Evolutionary conservation across 441 rosid genomes (phyloP).

Genomic region (Pelargonium cotyledonis): DNA sequence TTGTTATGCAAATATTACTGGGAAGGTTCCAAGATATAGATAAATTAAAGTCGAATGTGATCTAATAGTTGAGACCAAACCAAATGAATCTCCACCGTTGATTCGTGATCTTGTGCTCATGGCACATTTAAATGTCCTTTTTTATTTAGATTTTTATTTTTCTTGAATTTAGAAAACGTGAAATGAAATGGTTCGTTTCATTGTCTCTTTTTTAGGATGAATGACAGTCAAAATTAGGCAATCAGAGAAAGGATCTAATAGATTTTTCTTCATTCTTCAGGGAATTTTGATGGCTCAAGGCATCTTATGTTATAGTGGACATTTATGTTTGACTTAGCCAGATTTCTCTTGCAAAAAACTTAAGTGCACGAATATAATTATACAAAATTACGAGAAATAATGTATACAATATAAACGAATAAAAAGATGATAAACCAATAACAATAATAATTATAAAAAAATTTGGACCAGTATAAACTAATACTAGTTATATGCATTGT

Average conservation of each 20-base stretch:
- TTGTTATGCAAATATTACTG: slow-evolving; percentile 11
- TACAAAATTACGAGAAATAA: too few relatives aligned
- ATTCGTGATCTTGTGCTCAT: slow-evolving; percentile 25
- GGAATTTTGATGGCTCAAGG: slow-evolving; percentile 27
- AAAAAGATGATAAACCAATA: too few relatives aligned
- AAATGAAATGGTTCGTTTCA: not conserved
- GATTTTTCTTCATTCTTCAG: slow-evolving; percentile 23
- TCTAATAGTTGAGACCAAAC: not conserved
- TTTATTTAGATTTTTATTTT: too few relatives aligned
- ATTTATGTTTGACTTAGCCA: too few relatives aligned
- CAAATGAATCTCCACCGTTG: slow-evolving; percentile 18
- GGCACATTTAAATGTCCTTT: too few relatives aligned
- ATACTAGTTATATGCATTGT: too few relatives aligned
- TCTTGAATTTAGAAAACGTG: not conserved
- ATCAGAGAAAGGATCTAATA: slow-evolving; percentile 26
- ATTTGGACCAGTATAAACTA: too few relatives aligned
- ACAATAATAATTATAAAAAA: too few relatives aligned
- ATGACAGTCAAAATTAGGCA: slow-evolving; percentile 33
- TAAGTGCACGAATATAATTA: too few relatives aligned
- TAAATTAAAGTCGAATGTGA: too few relatives aligned
- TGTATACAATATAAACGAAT: too few relatives aligned
- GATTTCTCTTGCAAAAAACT: too few relatives aligned
- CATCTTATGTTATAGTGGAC: not conserved
- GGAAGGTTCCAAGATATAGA: slow-evolving; percentile 18
- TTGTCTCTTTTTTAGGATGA: slow-evolving; percentile 13